Base-by-base conservation (phyloP, 2,329 filamentous ascomycete genomes). In the Calonectria crousiana region DNA sequence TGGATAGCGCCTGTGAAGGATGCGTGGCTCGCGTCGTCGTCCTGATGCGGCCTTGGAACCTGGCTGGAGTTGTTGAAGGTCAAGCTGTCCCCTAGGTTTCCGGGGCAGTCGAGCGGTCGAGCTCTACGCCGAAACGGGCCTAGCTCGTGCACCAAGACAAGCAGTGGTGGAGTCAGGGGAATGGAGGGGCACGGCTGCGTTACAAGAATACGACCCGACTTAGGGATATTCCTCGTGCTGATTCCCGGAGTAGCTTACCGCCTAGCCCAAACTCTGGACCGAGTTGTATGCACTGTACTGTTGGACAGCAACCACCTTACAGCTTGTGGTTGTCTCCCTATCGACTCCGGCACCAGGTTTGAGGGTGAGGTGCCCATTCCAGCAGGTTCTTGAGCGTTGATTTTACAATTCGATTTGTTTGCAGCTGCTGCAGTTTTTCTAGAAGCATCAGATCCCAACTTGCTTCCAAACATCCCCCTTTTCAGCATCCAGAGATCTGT, bases 81-180 rank as follows among this genome's bases (percentile, higher is more conserved):
- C 78, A 81, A 82, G 80, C 80, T 82, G 81, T 81, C 79, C 79
- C 75, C 76, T 76, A 65, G 56, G 56, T 62, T 38, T 36, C 56
- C 23, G 56, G 74, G 66, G 52, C 34, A 58, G 72, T 73, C 71
- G 73, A 74, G 62, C 58, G 36, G 62, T 58, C 71, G 66, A 78
- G 75, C 80, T 79, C 72, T 77, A 78, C 69, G 67, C 78, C 76
- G 30, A 73, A 81, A 76, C 56, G 38, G 78, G 79, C 71, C 72
- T 82, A 68, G 80, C 65, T 67, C 58, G 49, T 68, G 52, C 34
- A 44, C 64, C 53, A 47, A 51, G 32, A 74, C 58, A 78, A 70
- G 74, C 77, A 80, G 78, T 74, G 76, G 76, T 71, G 77, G 76
- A 72, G 77, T 72, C 52, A 30, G 4, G 13, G 44, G 28, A 41